Evolutionary conservation across 106 monocot genomes (phyloP).

Genomic region (Dendrobium chrysotoxum): DNA sequence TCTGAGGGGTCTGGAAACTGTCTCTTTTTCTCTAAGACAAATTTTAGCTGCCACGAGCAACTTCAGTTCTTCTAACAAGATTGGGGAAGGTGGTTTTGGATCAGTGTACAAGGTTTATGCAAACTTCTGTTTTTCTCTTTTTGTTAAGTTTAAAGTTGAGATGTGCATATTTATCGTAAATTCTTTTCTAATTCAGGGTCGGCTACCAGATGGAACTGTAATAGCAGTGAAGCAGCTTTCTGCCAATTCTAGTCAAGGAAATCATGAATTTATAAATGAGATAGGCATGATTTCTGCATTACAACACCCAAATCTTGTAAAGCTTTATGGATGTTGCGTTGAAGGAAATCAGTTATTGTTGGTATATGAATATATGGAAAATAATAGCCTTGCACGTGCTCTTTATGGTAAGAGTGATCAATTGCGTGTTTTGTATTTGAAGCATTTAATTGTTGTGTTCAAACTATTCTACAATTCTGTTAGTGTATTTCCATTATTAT

Average conservation of each 20-base stretch:
- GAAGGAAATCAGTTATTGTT: constrained; percentile 48
- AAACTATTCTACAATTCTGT: background rate
- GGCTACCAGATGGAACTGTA: constrained; percentile 16
- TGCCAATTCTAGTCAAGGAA: constrained; percentile 32
- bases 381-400: constrained; percentile 55
- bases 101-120: constrained; percentile 24
- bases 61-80: constrained; percentile 22
- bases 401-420: constrained; percentile 31
- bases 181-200: constrained; percentile 10
- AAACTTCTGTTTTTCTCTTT: background rate
- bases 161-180: background rate
- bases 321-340: constrained; percentile 37
- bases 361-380: constrained; percentile 61
- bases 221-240: constrained; percentile 35
- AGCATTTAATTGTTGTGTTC: background rate
- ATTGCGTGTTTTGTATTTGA: background rate
- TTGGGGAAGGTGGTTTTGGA: constrained; percentile 35
- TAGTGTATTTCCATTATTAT: no score
- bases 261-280: constrained; percentile 40
- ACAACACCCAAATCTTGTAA: constrained; percentile 33
- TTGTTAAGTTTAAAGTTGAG: background rate
- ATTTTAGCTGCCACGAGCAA: constrained; percentile 26
- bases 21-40: constrained; percentile 19
- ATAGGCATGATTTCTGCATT: constrained; percentile 47
- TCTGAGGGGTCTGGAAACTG: constrained; percentile 19